A percentile compares a stretch with the other conserved stretches of the same genome.
These are phyloP conservation scores for Colletotrichum godetiae DNA, from an alignment of 2,329 filamentous ascomycete species.

Conservation along the genomic window DNA sequence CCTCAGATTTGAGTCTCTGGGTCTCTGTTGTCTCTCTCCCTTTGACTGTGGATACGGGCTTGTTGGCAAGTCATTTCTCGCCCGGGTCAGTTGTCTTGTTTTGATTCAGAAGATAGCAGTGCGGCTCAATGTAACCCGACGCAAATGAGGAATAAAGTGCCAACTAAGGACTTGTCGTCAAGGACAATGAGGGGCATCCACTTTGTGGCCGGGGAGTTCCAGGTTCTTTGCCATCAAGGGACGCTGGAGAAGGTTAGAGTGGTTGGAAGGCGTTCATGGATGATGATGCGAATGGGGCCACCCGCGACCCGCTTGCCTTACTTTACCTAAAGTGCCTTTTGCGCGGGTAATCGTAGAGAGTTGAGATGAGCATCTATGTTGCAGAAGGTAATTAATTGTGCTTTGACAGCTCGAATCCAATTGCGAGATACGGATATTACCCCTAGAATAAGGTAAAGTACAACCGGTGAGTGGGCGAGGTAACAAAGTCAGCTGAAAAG, in stretches of 20 bases:
- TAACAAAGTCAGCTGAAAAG: neutral
- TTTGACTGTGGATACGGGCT: neutral
- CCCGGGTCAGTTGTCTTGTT: conserved; percentile 5
- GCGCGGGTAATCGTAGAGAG: neutral
- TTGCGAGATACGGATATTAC: neutral
- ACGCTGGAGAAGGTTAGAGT: conserved; percentile 3
- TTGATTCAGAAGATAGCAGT: conserved; percentile 12
- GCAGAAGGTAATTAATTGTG: neutral
- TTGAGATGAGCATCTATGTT: neutral
- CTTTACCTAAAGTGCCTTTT: neutral
- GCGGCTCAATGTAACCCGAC: conserved; percentile 6
- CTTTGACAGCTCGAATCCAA: neutral
- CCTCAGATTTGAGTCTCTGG: neutral
- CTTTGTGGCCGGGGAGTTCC: conserved; percentile 15
- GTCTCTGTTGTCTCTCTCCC: neutral
- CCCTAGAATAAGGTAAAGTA: neutral
- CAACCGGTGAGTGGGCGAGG: neutral
- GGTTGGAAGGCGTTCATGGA: conserved; percentile 1
- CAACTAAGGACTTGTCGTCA: conserved; percentile 14
- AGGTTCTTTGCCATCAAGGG: conserved; percentile 10
- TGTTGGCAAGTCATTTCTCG: too few species aligned
- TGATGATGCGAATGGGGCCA: conserved; percentile 11
- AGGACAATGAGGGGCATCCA: conserved; percentile 21
- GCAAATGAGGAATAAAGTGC: conserved; percentile 16
- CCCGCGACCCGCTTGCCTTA: conserved; percentile 3